A percentile compares a stretch with the other conserved stretches of the same genome.
These are phyloP conservation scores for Garcia nutans DNA, from an alignment of 345 rosid genomes.

Conservation along the genomic window DNA sequence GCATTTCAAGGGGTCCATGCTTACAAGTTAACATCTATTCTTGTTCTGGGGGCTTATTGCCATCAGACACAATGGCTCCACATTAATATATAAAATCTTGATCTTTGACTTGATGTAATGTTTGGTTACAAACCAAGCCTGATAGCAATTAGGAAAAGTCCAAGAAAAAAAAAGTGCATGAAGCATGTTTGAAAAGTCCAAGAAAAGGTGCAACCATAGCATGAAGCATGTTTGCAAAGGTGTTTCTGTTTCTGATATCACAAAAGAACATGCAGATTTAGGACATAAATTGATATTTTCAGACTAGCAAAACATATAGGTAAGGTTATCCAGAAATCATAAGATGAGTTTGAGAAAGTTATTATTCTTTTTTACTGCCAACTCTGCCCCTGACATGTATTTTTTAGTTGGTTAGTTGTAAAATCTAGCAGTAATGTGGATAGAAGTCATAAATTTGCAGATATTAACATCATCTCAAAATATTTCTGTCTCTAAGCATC, in stretches of 20 bases:
- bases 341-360: background rate
- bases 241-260: background rate
- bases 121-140: constrained; percentile 1
- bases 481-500: background rate
- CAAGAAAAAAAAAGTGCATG: background rate
- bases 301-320: background rate
- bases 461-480: background rate
- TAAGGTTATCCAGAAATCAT: background rate
- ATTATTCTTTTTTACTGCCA: too few species aligned
- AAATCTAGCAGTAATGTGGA: too few species aligned
- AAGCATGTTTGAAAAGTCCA: background rate
- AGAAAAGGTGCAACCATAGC: constrained; percentile 4
- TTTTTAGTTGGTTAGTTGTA: too few species aligned
- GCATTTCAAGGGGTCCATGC: constrained; percentile 19
- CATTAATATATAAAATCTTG: constrained; percentile 18
- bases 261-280: background rate
- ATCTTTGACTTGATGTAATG: constrained; percentile 22
- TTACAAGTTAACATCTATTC: constrained; percentile 20
- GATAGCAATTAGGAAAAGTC: constrained; percentile 8
- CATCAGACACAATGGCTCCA: constrained; percentile 21
- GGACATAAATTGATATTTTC: background rate
- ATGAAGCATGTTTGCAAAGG: background rate
- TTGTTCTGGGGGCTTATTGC: constrained; percentile 14
- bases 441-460: too few species aligned
- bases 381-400: too few species aligned